phyloP scores from a whole-genome alignment of 371 early-diverging fungal genomes.

The Apophysomyces ossiformis region DNA sequence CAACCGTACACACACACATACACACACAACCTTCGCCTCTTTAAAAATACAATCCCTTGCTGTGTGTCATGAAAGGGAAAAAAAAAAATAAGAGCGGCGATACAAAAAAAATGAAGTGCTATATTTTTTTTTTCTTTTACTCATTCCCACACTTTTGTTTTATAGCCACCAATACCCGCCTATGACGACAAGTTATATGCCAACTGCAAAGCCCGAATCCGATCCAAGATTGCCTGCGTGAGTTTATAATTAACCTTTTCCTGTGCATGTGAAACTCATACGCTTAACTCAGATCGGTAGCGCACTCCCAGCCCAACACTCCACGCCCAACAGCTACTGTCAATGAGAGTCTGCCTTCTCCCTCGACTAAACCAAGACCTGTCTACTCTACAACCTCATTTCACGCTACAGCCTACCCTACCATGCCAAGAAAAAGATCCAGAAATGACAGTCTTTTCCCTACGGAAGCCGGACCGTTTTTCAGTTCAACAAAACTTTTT shows the following conservation, averaged over 20 bases:
- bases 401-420: slow-evolving; percentile 37
- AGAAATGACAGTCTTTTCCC: slow-evolving; percentile 33
- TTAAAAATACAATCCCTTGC: no score
- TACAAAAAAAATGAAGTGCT: not conserved
- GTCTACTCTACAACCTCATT: slow-evolving; percentile 36
- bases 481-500: slow-evolving; percentile 55
- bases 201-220: slow-evolving; percentile 30
- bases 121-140: slow-evolving; percentile 5
- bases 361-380: slow-evolving; percentile 25
- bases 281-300: slow-evolving; percentile 39
- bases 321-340: slow-evolving; percentile 42
- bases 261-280: slow-evolving; percentile 4
- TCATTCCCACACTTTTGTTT: slow-evolving; percentile 7
- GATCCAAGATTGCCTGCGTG: slow-evolving; percentile 53
- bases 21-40: slow-evolving; percentile 10
- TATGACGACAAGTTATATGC: slow-evolving; percentile 28
- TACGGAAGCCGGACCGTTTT: slow-evolving; percentile 50
- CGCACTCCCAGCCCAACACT: slow-evolving; percentile 53
- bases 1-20: slow-evolving; percentile 8
- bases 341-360: slow-evolving; percentile 19
- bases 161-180: slow-evolving; percentile 35
- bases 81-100: slow-evolving; percentile 8
- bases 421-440: slow-evolving; percentile 39
- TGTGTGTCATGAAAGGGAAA: slow-evolving; percentile 14
- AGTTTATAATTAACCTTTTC: slow-evolving; percentile 17